These are phyloP conservation scores for Pisolithus tinctorius DNA, from an alignment of 768 basidiomycete genomes.

Conservation along the genomic window DNA sequence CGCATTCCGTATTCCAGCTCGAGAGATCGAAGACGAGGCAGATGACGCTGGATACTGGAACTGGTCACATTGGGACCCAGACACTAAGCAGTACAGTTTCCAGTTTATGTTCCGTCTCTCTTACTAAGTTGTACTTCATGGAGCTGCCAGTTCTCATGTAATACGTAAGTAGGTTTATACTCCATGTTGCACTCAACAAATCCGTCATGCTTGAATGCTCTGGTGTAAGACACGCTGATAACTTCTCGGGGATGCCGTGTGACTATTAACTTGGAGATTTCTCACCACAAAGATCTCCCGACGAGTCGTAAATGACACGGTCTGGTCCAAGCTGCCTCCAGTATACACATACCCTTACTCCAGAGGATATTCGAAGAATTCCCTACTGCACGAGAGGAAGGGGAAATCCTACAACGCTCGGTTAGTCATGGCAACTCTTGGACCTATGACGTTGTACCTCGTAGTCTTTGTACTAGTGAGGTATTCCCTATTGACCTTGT, in stretches of 20 bases:
- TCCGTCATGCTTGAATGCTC: background rate
- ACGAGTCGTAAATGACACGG: conserved; percentile 12
- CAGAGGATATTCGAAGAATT: conserved; percentile 20
- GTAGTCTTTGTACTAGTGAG: conserved; percentile 22
- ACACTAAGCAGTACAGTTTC: conserved; percentile 97
- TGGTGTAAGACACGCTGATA: conserved; percentile 1
- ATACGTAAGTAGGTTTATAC: background rate
- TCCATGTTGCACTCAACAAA: conserved; percentile 1
- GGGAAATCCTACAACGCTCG: conserved; percentile 11
- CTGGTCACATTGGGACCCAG: conserved; percentile 99
- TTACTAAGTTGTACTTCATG: conserved; percentile 19
- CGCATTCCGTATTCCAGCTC: conserved; percentile 96
- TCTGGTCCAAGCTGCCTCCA: conserved; percentile 24
- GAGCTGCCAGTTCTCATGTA: background rate
- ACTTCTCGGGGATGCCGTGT: background rate
- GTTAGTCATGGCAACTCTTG: background rate
- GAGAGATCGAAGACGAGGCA: conserved; percentile 93
- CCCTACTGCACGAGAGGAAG: conserved; percentile 16
- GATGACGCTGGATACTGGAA: conserved; percentile 89
- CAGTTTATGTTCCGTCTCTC: conserved; percentile 88
- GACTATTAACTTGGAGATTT: background rate
- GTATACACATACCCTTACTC: conserved; percentile 15
- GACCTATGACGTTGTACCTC: conserved; percentile 5
- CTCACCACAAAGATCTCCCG: conserved; percentile 1
- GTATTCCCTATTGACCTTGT: conserved; percentile 14